These are phyloP conservation scores for Mariannaea sp. DNA, from an alignment of 2,329 filamentous ascomycete species.

Conservation along the genomic window DNA sequence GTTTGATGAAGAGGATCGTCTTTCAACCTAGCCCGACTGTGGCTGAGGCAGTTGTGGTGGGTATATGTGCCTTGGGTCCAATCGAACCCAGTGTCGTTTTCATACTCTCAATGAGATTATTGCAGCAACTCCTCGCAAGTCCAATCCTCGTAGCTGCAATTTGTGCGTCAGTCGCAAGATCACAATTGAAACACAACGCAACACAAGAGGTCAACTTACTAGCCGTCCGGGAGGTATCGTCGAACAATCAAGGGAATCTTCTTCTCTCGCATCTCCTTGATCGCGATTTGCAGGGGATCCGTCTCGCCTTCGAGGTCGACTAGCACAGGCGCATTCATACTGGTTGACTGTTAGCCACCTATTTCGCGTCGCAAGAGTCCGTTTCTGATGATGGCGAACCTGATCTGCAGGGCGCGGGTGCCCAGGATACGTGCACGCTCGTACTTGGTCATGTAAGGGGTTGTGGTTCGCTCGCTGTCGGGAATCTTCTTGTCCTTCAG, in stretches of 20 bases:
- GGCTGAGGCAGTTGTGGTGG: constrained; percentile 31
- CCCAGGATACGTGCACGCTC: constrained; percentile 92
- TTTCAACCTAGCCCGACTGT: constrained; percentile 32
- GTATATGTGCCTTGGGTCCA: constrained; percentile 36
- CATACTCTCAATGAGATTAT: constrained; percentile 42
- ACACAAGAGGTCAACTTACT: constrained; percentile 60
- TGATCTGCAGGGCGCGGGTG: constrained; percentile 93
- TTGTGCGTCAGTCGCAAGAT: constrained; percentile 19
- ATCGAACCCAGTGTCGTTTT: constrained; percentile 22
- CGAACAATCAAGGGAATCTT: constrained; percentile 97
- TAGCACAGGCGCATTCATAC: constrained; percentile 96
- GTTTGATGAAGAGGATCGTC: constrained; percentile 21
- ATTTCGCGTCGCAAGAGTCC: background rate
- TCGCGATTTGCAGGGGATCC: constrained; percentile 94
- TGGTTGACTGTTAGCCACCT: constrained; percentile 44
- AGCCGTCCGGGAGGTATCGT: constrained; percentile 95
- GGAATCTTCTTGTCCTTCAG: constrained; percentile 86
- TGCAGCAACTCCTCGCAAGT: constrained; percentile 92
- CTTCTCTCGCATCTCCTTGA: constrained; percentile 97
- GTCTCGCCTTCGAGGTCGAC: constrained; percentile 98
- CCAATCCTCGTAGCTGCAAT: constrained; percentile 99
- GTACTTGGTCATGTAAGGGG: constrained; percentile 99
- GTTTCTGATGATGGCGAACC: constrained; percentile 56
- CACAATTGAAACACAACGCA: too few relatives aligned
- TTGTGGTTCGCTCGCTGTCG: constrained; percentile 85